A percentile compares a stretch with the other conserved stretches of the same genome.
These are phyloP conservation scores for Picochlorum sp. DNA, from an alignment of 139 green algal genomes.

Conservation along the genomic window DNA sequence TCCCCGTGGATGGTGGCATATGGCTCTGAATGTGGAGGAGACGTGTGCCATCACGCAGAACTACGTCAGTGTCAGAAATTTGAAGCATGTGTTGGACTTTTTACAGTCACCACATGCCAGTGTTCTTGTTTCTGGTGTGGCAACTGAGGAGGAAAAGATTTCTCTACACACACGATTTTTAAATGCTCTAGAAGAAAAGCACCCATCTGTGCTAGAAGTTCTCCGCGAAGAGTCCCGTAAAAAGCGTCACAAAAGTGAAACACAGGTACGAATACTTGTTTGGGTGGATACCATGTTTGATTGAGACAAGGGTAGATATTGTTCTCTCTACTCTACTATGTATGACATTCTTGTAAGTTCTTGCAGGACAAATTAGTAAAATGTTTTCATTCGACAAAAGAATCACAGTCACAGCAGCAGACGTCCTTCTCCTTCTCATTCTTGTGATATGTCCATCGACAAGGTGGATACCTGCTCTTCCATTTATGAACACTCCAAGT, in stretches of 20 bases:
- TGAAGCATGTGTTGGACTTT: constrained; percentile 63
- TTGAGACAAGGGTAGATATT: background rate
- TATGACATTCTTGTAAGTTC: too few species aligned
- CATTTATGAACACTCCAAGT: too few species aligned
- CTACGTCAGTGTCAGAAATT: constrained; percentile 56
- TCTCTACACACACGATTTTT: constrained; percentile 57
- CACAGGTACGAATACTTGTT: too few species aligned
- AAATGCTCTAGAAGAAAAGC: constrained; percentile 7
- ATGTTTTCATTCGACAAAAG: too few species aligned
- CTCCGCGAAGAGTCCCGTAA: background rate
- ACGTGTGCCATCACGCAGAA: constrained; percentile 78
- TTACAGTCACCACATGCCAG: constrained; percentile 28
- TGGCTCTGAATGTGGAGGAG: constrained; percentile 77
- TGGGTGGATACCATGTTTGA: too few species aligned
- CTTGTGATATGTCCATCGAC: background rate
- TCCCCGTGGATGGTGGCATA: constrained; percentile 79
- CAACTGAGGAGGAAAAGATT: constrained; percentile 27
- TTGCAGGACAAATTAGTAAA: too few species aligned
- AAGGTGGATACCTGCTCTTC: too few species aligned
- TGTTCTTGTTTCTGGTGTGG: constrained; percentile 64
- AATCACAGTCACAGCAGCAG: background rate
- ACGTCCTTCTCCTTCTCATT: constrained; percentile 1
- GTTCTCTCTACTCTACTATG: constrained; percentile 4
- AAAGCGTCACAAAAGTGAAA: too few species aligned
- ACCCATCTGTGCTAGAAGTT: constrained; percentile 13